Evolutionary conservation across 2,329 filamentous ascomycete genomes (phyloP), one percentile per base, ranked within the genome.

Genomic region (Pseudogymnoascus destructans): DNA sequence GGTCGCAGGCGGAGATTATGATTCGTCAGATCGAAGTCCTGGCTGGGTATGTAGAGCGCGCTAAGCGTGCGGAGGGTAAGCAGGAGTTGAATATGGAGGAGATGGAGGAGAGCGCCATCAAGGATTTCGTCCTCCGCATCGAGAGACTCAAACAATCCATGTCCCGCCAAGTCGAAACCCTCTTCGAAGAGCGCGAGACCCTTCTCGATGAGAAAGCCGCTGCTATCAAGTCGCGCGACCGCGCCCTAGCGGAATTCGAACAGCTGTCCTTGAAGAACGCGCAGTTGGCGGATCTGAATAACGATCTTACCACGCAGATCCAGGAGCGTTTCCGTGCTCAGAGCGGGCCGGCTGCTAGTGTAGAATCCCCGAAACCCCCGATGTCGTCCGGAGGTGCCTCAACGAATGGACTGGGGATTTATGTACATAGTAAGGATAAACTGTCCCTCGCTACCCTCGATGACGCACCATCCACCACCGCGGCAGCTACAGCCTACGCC

Each of bases 1-100:
- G 97, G 69, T 92, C 91, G 0, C 89, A 96, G 72, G 89, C 90
- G 56, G 92, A 97, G 72, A 91, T 97, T 70, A 92, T 95, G 73
- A 88, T 97, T 66, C 86, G 88, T 38, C 90, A 97, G 70, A 77
- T 97, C 15, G 89, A 95, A 68, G 86, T 92, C 35, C 80, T 96
- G 66, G 91, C 89, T 3, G 89, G 91, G 49, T 92, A 93, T 68
- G 83, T 96, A 17, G 87, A 92, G 68, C 82, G 82, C 57, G 90
- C 89, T 58, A 96, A 95, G 73, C 88, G 88, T 59, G 95, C 95
- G 73, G 85, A 89, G 63, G 87, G 81, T 52, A 87, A 87, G 67
- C 82, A 86, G 58, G 84, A 89, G 5, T 76, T 97, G 60, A 89
- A 97, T 66, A 77, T 92, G 27, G 81, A 82, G 13, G 85, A 89